These are phyloP conservation scores for Lipomyces anomalus DNA, from an alignment of 805 yeast genomes.

Conservation along the genomic window DNA sequence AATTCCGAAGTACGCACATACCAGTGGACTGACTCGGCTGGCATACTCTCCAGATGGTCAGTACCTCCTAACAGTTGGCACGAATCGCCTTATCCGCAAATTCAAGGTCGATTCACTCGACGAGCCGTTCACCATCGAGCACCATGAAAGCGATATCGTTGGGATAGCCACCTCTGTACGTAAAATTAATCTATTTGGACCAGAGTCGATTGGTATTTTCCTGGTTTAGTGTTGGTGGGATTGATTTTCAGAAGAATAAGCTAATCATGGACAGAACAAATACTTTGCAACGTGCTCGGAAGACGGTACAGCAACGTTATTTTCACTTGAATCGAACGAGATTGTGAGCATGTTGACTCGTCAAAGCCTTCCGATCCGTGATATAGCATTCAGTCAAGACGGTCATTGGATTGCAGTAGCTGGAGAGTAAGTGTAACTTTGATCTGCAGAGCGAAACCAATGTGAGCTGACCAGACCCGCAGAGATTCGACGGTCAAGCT, in stretches of 20 bases:
- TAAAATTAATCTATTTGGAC: neutral
- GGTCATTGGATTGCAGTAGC: slow-evolving; percentile 35
- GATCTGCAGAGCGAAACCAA: neutral
- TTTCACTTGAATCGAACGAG: slow-evolving; percentile 26
- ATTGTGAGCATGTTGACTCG: slow-evolving; percentile 26
- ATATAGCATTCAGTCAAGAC: slow-evolving; percentile 32
- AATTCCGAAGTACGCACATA: slow-evolving; percentile 34
- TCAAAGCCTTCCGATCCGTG: slow-evolving; percentile 33
- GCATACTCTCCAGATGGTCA: slow-evolving; percentile 33
- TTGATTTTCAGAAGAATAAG: neutral
- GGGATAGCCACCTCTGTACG: slow-evolving; percentile 28
- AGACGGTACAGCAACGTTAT: slow-evolving; percentile 38
- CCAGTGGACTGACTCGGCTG: slow-evolving; percentile 32
- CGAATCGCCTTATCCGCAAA: slow-evolving; percentile 33
- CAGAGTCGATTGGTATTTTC: no score
- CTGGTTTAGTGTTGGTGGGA: no score
- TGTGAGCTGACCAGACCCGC: neutral
- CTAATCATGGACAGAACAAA: slow-evolving; percentile 2
- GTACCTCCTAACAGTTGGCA: slow-evolving; percentile 34
- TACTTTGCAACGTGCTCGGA: slow-evolving; percentile 41
- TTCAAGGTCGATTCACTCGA: slow-evolving; percentile 30
- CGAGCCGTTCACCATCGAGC: slow-evolving; percentile 34
- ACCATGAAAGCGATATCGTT: slow-evolving; percentile 25
- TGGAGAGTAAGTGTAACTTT: slow-evolving; percentile 28
- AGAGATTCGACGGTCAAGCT: slow-evolving; percentile 31